Percentiles rank a stretch among this genome's conserved stretches.
Conservation (phyloP, 768 basidiomycete genomes). For the Glaciozyma antarctica region DNA sequence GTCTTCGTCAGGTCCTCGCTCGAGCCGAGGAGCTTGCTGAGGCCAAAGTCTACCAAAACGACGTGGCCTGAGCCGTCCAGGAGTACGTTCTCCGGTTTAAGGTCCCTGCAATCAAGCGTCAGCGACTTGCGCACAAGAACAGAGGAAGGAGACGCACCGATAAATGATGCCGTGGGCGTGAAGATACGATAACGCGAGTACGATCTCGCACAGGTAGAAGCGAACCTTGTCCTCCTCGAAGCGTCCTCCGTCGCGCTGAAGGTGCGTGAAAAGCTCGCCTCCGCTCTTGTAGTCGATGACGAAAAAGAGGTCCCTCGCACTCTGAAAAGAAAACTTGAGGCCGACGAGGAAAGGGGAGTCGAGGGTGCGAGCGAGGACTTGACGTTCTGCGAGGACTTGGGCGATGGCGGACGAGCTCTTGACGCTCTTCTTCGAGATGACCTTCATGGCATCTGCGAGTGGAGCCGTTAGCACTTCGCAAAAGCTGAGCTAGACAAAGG, state of each 20-base stretch:
- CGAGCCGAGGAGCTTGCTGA: constrained; percentile 84
- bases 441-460: constrained; percentile 79
- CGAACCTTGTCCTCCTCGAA: constrained; percentile 86
- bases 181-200: constrained; percentile 84
- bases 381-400: constrained; percentile 90
- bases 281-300: constrained; percentile 48
- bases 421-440: constrained; percentile 93
- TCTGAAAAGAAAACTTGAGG: constrained; percentile 70
- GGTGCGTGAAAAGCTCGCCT: constrained; percentile 96
- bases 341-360: constrained; percentile 94
- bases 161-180: constrained; percentile 91
- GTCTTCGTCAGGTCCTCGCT: constrained; percentile 89
- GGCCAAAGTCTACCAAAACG: constrained; percentile 92
- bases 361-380: constrained; percentile 68
- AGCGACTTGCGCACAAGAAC: neutral
- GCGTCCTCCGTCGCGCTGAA: constrained; percentile 89
- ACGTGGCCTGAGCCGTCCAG: constrained; percentile 94
- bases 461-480: neutral
- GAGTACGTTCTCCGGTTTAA: constrained; percentile 97
- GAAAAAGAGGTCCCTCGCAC: constrained; percentile 21
- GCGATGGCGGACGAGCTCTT: constrained; percentile 84
- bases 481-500: neutral
- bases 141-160: constrained; percentile 29
- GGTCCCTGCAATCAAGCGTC: constrained; percentile 44
- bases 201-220: constrained; percentile 91